Conservation (phyloP, 352 stramenopile species). For the Phytophthora constricta region DNA sequence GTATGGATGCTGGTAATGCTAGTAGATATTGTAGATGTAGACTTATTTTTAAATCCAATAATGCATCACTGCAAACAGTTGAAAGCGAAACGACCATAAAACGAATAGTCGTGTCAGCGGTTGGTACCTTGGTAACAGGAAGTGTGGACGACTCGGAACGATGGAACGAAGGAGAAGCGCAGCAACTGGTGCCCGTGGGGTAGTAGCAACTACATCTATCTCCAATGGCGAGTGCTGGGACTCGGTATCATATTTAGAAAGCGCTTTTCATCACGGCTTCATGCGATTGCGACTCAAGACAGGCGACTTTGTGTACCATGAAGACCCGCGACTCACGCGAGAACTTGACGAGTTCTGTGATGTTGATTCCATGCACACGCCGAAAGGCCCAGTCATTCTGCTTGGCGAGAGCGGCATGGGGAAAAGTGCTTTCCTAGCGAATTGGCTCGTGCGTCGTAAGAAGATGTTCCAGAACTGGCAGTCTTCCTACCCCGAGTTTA, state of each 20-base stretch:
- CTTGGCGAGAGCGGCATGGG: slow-evolving; percentile 76
- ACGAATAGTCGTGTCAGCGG: no score
- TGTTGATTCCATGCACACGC: slow-evolving; percentile 85
- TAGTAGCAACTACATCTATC: slow-evolving; percentile 11
- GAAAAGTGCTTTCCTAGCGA: slow-evolving; percentile 81
- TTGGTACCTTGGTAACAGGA: no score
- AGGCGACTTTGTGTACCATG: slow-evolving; percentile 78
- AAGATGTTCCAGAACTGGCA: slow-evolving; percentile 90
- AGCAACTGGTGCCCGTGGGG: slow-evolving; percentile 19
- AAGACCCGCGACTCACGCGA: slow-evolving; percentile 65
- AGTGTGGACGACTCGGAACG: background rate
- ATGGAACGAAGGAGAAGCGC: slow-evolving; percentile 31
- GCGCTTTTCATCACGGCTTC: slow-evolving; percentile 82
- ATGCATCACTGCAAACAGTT: no score
- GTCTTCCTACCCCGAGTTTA: slow-evolving; percentile 82
- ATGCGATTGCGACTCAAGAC: slow-evolving; percentile 74
- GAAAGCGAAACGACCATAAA: no score
- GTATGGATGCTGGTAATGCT: no score
- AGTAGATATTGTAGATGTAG: no score
- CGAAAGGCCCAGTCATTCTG: slow-evolving; percentile 77
- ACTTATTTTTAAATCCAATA: no score
- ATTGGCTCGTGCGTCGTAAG: slow-evolving; percentile 84
- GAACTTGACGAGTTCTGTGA: slow-evolving; percentile 88
- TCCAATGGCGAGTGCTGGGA: slow-evolving; percentile 71
- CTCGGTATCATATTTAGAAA: slow-evolving; percentile 84